Base-by-base conservation (phyloP, 805 yeast species). In the Diddensiella transvaalensis region DNA sequence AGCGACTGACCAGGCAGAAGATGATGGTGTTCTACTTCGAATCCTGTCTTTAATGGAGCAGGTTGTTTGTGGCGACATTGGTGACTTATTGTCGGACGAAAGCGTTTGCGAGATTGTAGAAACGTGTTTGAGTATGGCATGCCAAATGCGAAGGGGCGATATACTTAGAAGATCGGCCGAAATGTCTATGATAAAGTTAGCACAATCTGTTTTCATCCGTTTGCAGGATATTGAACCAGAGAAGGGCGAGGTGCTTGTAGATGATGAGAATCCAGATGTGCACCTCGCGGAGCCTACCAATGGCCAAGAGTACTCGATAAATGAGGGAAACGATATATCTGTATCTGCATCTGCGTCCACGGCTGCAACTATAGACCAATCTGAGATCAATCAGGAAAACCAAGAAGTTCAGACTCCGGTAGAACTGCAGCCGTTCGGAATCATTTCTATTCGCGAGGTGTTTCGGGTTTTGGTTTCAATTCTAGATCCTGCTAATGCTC, bases 71-170 rank as follows among this genome's bases (percentile, higher is more conserved):
- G 79, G 90, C n/a, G 75, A 76, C 1, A 70, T 82, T 40, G 84
- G 91, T 21, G 74, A 73, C 22, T 60, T 79, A n/a, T 68, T 91
- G 37, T 79, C 91, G 1, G 91, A 89, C 64, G 88, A 88, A 39
- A 82, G 85, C 19, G 78, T 93, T 50, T 83, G 86, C 53, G 97
- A 91, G 61, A 89, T 89, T 22, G 78, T 90, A 23, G 96, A 91
- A 60, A 90, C 97, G 0, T 87, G 96, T 49, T 76, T 93, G 61
- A 83, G 95, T 3, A 76, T 93, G 66, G 96, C 97, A 1, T 87
- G 95, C 60, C 95, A 93, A 64, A 87, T 87, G 68, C 78, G 90
- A 63, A 78, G 97, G 63, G 83, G 95, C 51, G 98, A 91, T 57
- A 87, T 90, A 4, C 74, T 93, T 50, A 75, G 98, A 59, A 79